Percentiles rank a stretch among this genome's conserved stretches.
Conservation (phyloP, 1,139 yeast species). For the Pneumocystis murina region DNA sequence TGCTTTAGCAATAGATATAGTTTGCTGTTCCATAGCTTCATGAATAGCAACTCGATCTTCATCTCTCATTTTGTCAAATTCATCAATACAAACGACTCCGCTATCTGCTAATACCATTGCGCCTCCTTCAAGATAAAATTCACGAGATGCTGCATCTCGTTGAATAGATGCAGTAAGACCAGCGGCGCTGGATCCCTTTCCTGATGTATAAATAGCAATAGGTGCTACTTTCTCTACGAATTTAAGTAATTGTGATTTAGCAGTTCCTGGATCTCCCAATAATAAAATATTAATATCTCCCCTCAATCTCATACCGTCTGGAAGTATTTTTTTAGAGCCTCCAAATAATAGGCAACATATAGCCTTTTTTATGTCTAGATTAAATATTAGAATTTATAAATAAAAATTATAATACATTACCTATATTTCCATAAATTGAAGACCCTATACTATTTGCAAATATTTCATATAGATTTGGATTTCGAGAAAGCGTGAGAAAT, state of each 20-base stretch:
- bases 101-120: conserved; percentile 99
- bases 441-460: conserved; percentile 92
- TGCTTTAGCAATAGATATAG: conserved; percentile 97
- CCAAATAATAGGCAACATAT: conserved; percentile 86
- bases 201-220: conserved; percentile 88
- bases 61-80: conserved; percentile 97
- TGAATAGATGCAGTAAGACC: conserved; percentile 98
- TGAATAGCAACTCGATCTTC: conserved; percentile 98
- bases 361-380: conserved; percentile 73
- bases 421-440: conserved; percentile 74
- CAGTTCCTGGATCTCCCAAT: conserved; percentile 98
- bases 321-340: conserved; percentile 80
- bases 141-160: conserved; percentile 74
- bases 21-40: conserved; percentile 99
- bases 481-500: conserved; percentile 62
- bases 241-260: conserved; percentile 86
- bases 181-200: conserved; percentile 98
- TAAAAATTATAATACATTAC: background rate
- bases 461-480: conserved; percentile 68
- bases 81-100: conserved; percentile 98
- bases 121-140: conserved; percentile 94
- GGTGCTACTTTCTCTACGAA: conserved; percentile 93
- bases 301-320: conserved; percentile 92
- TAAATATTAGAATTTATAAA: background rate
- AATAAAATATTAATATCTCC: conserved; percentile 91